Evolutionary conservation across 768 basidiomycete species (phyloP), one percentile per base, ranked within the genome.

Genomic region (Erythrobasidium yunnanense): DNA sequence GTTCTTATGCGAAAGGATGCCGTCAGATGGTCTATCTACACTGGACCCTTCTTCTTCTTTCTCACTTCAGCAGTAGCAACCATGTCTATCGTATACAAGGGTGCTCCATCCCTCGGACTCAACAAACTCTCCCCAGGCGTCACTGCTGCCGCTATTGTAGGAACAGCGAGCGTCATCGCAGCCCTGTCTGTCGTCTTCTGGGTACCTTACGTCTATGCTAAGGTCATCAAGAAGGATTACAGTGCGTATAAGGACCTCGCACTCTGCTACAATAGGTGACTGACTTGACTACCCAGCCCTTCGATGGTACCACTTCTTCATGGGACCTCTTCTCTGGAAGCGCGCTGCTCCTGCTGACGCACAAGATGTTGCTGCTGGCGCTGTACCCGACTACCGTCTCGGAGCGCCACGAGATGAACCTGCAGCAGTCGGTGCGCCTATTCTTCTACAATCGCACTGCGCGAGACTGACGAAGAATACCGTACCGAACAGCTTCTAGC

Each of bases 181-280:
- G 33, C 72, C 35, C 66, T 79, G 6, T 71, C 78, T 2, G 42
- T 73, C 65, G 33, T 79, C 66, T 79, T 78, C 73, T 78, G 77
- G 76, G 38, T 79, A 2, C 79, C 79, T 3, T 79, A 71, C 70
- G 78, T 78, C 55, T 69, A 77, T 71, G 66, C 67, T 67, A 76
- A 77, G 67, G 77, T 78, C 56, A 65, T 78, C 68, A 74, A 74
- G 69, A 77, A 77, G 71, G 78, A 79, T 69, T 76, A 78, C 75
- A 78, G 69, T 74, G 42, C 29, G 67, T 67, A 1, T 18, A 17
- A 0, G 4, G 18, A 15, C n/a, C 38, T n/a, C 23, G 35, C 15
- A 15, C 27, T 1, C 1, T 35, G 34, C 13, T 1, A 8, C 17
- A 30, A 1, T 32, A 42, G 38, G 38, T 42, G 11, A 4, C 25